A percentile compares a stretch with the other conserved stretches of the same genome.
phyloP scores from a whole-genome alignment of 2,329 filamentous ascomycete species.

The Xenoacremonium recifei region DNA sequence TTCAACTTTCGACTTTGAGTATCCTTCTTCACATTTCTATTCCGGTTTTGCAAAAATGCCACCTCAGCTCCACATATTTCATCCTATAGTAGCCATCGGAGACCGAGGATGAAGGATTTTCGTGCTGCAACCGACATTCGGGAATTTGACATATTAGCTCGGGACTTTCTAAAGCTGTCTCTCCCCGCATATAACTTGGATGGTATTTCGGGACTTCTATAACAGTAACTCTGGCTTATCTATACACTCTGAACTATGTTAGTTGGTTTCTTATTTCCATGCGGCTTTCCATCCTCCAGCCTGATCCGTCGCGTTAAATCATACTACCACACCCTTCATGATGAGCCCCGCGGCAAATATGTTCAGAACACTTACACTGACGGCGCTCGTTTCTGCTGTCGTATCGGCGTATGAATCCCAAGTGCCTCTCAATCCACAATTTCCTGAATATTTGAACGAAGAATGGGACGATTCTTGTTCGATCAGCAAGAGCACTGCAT shows the following conservation, averaged over 20 bases:
- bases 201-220: constrained; percentile 1
- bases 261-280: constrained; percentile 2
- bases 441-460: constrained; percentile 2
- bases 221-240: constrained; percentile 1
- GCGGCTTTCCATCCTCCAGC: constrained; percentile 1
- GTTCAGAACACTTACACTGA: constrained; percentile 1
- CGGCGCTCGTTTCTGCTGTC: neutral
- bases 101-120: too few relatives aligned
- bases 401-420: constrained; percentile 1
- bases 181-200: constrained; percentile 1
- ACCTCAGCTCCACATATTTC: too few relatives aligned
- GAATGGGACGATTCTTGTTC: constrained; percentile 6
- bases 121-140: neutral
- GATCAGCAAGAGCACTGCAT: constrained; percentile 3
- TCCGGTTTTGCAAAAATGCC: too few relatives aligned
- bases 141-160: constrained; percentile 2
- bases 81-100: too few relatives aligned
- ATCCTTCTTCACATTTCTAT: neutral
- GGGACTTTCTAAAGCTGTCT: constrained; percentile 1
- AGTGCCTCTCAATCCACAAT: constrained; percentile 2
- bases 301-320: neutral
- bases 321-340: constrained; percentile 1
- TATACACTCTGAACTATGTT: constrained; percentile 1
- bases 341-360: constrained; percentile 1
- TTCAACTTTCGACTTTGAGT: constrained; percentile 1